These are phyloP conservation scores for Phytophthora pinifolia DNA, from an alignment of 352 stramenopile genomes.

Conservation along the genomic window DNA sequence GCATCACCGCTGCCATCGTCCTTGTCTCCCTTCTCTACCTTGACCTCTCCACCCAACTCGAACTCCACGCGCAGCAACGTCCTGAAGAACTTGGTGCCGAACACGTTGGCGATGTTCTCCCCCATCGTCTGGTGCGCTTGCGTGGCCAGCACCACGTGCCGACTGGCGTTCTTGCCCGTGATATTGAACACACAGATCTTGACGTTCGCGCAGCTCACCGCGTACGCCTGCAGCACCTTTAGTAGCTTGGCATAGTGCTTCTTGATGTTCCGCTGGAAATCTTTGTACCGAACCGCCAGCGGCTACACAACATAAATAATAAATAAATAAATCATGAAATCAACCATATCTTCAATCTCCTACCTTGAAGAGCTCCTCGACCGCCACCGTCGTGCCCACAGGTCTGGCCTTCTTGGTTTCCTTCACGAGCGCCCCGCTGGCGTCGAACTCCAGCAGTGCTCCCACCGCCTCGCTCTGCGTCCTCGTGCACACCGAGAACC, in stretches of 20 bases:
- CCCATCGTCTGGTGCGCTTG: conserved; percentile 61
- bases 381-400: conserved; percentile 93
- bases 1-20: conserved; percentile 19
- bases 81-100: conserved; percentile 92
- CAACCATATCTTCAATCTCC: not conserved
- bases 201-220: conserved; percentile 57
- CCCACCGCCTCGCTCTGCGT: conserved; percentile 75
- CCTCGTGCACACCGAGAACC: conserved; percentile 89
- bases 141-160: conserved; percentile 65
- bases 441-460: conserved; percentile 82
- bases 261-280: conserved; percentile 94
- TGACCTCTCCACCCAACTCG: conserved; percentile 41
- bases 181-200: conserved; percentile 63
- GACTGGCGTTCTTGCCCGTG: conserved; percentile 44
- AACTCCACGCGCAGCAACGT: conserved; percentile 76
- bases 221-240: conserved; percentile 88
- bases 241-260: conserved; percentile 93
- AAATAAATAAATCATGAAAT: conserved; percentile 2
- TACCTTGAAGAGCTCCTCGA: conserved; percentile 92
- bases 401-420: conserved; percentile 61
- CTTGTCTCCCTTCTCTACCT: conserved; percentile 15
- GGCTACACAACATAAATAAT: conserved; percentile 31
- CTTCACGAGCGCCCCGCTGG: conserved; percentile 59
- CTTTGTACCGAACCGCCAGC: conserved; percentile 91
- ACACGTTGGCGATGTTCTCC: conserved; percentile 90